Evolutionary conservation across 1,139 yeast genomes (phyloP), one percentile per base, ranked within the genome.

Genomic region (Zhuliangozyma blackwelliae): DNA sequence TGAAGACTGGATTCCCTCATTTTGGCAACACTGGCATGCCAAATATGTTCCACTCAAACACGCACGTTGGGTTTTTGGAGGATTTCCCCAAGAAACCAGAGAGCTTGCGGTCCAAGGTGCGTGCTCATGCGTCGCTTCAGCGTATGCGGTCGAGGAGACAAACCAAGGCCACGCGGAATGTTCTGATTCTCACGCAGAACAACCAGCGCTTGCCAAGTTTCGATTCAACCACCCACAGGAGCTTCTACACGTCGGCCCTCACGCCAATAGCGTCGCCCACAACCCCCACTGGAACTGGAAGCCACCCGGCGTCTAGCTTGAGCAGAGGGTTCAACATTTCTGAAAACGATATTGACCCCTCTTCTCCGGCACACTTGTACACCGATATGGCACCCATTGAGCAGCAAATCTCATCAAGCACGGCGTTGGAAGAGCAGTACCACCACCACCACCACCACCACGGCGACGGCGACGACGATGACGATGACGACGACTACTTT

Each of bases 101-200:
- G 22, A 59, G 55, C 33, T 47, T 59, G 5, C 61, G 78, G 41
- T 77, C 82, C 5, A 66, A 70, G 30, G 86, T 79, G 46, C 62
- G 86, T 46, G 86, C 86, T 0, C 80, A 78, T 51, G 86, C 86
- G 0, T 79, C 85, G 0, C 57, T 82, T 29, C 72, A 77, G 42
- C 65, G 89, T 55, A 78, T 81, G 71, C 68, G 77, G 43, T 75
- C 77, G 28, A 63, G 85, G 41, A 59, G 86, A 40, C 72, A 72
- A 50, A 76, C 79, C 39, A 76, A 72, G 47, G 69, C 77, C 27
- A 61, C 66, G 6, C 44, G 60, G 33, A 61, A 60, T 37, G 51
- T 59, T 5, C 63, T 55, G 58, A 52, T 57, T 23, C 47, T 57
- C 2, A 59, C 46, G 3, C 43, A 57, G 27, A 54, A 45, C 31